Evolutionary conservation across 371 early-diverging fungal genomes (phyloP), one percentile per base, ranked within the genome.

Genomic region (Saksenaea oblongispora): DNA sequence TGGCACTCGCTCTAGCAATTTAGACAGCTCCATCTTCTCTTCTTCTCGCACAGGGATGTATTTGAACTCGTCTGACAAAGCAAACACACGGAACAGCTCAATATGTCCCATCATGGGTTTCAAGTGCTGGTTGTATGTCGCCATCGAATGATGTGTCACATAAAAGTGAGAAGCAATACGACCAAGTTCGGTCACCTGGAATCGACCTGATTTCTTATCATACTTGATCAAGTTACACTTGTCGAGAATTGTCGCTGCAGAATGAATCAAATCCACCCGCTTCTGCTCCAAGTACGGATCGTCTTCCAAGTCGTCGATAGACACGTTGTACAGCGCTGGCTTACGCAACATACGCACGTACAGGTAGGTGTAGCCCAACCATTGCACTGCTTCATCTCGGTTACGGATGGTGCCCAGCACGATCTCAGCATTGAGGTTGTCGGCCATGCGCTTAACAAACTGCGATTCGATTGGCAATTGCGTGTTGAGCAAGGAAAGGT

Each of bases 381-480:
- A 99, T 63, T 93, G 86, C 0, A 96, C 93, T 0, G 97, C 99
- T 37, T 98, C 99, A 53, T 93, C 91, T 11, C 96, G 87, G 74
- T 86, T 92, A 57, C 92, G 88, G 62, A 99, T 89, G 0, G 91
- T 89, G 4, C 97, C 96, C 47, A 98, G 74, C n/a, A 94, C 95
- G 56, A 99, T 93, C 78, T 99, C 99, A 0, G 99, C 97, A 71
- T 98, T 98, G 59, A 99, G 77, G 51, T 90, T 88, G 74, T 99
- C 99, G 15, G 94, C 89, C 42, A 99, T 75, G 53, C 88, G 75
- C 35, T 87, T 83, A n/a, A 98, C 82, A 61, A 99, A 90, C 80
- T 95, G 95, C 39, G 95, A 95, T 84, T 99, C 99, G 68, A 99
- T 98, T 1, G 98, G 98, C 47, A 95, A 84, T 75, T 98, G 97